Conservation (phyloP, 202 grass and related monocot genomes). For the Zoysia matrella region DNA sequence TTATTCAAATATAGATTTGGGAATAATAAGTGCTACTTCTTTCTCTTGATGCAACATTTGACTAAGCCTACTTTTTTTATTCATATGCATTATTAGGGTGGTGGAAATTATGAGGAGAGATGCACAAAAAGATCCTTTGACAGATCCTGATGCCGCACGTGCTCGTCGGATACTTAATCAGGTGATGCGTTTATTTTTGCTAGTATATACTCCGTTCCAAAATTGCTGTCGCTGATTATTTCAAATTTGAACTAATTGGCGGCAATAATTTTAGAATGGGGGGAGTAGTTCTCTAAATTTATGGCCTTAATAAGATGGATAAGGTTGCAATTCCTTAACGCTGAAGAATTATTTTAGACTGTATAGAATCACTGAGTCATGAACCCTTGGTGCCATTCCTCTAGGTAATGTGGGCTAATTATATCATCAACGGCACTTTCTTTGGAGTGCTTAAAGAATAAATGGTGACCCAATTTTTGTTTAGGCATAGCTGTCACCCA, state of each 20-base stretch:
- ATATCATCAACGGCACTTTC: not conserved
- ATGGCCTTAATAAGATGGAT: not conserved
- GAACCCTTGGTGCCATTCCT: not conserved
- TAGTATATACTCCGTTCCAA: no score
- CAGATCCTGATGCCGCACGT: slow-evolving; percentile 62
- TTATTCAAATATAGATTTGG: slow-evolving; percentile 27
- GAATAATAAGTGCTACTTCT: slow-evolving; percentile 22
- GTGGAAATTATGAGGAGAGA: slow-evolving; percentile 88
- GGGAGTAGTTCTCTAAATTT: not conserved
- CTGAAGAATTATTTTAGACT: not conserved
- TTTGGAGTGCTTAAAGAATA: not conserved
- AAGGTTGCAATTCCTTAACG: not conserved
- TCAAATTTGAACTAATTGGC: no score
- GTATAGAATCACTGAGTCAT: not conserved
- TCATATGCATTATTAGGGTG: slow-evolving; percentile 55
- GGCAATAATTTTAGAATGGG: no score
- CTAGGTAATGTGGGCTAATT: slow-evolving; percentile 16
- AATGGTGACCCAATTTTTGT: not conserved
- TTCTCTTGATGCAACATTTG: slow-evolving; percentile 33
- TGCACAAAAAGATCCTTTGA: slow-evolving; percentile 74
- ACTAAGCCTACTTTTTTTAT: slow-evolving; percentile 12
- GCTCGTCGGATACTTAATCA: slow-evolving; percentile 80
- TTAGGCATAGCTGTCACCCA: slow-evolving; percentile 3
- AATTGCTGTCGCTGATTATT: no score
- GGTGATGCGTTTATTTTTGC: slow-evolving; percentile 38